Evolutionary conservation across 768 basidiomycete species (phyloP), one percentile per base, ranked within the genome.

Genomic region (Leccinum subgranulosum): DNA sequence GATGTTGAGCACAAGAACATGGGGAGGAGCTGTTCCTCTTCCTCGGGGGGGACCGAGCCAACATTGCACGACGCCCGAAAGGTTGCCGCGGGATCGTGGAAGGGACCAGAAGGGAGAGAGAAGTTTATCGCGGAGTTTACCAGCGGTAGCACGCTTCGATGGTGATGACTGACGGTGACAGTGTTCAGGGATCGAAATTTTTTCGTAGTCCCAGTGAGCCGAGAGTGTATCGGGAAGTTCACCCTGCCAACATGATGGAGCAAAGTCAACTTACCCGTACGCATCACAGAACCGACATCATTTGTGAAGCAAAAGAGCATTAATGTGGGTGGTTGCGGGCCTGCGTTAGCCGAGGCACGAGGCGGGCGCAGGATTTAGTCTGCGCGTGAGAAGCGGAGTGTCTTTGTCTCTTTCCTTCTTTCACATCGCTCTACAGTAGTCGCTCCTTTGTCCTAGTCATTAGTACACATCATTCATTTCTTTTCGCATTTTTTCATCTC

Each of bases 81-180:
- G 6, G 27, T 49, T 14, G 10, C 19, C 25, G 55, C 5, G 8
- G 54, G 60, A 28, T 64, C 54, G 23, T 68, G 27, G 48, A 69
- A 72, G 14, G 61, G 66, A 25, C 69, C 64, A 5, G 56, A 17
- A 31, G 69, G 70, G 14, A 70, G 68, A 36, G 54, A 25, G 23
- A 72, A 66, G 47, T 70, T 70, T 56, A 69, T 58, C 14, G 69
- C 58, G 17, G 64, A 63, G 23, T 54, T 60, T 23, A 72, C 65
- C 1, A 70, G 53, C 15, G 68, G 61, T 25, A 72, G 54, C 10
- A 68, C 14, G 39, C 60, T 63, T 11, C 6, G 54, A n/a, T 14
- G 41, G 29, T 10, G 41, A 25, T 10, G 28, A 46, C 17, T 17
- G 3, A 28, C 12, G 17, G 53, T 11, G 6, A 23, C 17, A 9